Base-by-base conservation (phyloP, 116 monocot species). In the Trichopus zeylanicus region DNA sequence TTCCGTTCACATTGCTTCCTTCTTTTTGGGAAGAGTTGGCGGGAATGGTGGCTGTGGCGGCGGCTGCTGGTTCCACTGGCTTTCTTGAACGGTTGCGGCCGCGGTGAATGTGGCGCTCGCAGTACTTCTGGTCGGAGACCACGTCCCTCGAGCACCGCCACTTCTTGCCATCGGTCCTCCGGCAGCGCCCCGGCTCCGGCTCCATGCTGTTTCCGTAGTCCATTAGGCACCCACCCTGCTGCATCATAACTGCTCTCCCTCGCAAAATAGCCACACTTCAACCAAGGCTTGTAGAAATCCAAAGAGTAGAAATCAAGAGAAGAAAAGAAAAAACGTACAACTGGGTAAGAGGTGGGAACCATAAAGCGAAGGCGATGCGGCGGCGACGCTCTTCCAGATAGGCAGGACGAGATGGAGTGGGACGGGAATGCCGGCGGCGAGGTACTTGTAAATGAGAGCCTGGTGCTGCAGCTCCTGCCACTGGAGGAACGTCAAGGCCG, bases 81-180 rank as follows among this genome's bases (percentile, higher is more conserved):
- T 88, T 92, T 88, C 88, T 92, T 77, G 92, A 88, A 79, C 93
- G 93, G 60, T 66, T 70, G 9, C 86, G 73, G 27, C 93, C 93
- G 3, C 93, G 78, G 70, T 93, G 88, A 67, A 93, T 73, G 77
- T 93, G 93, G 1, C 85, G 73, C 60, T 88, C 85, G 59, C 93
- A 93, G 82, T 93, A 93, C 73, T 93, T 93, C 62, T 85, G 82
- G 25, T 76, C 77, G 3, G 85, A 67, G 5, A 88, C 77, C 5
- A 77, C 85, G 46, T 77, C 81, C n/a, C 77, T 70, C 27, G 88
- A 76, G 73, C 93, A 93, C 51, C 93, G 59, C 93, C 92, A 92
- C 70, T 92, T 92, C 92, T 92, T 92, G 6, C 92, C 92, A 48
- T 92, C 87, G 1, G 92, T 93, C 32, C 88, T 71, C 60, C 93